Conservation (phyloP, 2,329 filamentous ascomycete genomes). For the Diaporthe sp. region DNA sequence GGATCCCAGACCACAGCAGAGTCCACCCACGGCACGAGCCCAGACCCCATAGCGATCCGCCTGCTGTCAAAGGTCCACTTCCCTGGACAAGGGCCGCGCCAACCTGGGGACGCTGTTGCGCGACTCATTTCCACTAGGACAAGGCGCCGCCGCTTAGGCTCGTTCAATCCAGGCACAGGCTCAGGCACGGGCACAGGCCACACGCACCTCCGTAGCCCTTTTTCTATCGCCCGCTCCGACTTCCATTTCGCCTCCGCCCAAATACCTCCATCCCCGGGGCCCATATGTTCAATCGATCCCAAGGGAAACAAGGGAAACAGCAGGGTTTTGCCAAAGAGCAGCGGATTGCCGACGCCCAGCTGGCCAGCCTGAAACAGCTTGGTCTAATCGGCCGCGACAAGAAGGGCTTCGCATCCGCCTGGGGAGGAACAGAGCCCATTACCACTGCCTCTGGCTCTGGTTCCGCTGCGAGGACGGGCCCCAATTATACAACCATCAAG, state of each 20-base stretch:
- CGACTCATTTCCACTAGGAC: conserved; percentile 41
- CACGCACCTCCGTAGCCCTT: conserved; percentile 36
- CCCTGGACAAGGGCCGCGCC: conserved; percentile 37
- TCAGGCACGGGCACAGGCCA: conserved; percentile 29
- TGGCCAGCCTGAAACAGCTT: conserved; percentile 55
- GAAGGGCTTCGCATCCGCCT: conserved; percentile 45
- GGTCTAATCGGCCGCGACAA: conserved; percentile 51
- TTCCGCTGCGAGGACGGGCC: conserved; percentile 37
- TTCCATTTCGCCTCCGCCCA: conserved; percentile 38
- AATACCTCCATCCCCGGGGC: conserved; percentile 38
- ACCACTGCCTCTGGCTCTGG: conserved; percentile 32
- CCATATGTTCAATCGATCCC: conserved; percentile 64
- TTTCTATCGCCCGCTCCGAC: conserved; percentile 40
- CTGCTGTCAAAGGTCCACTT: conserved; percentile 38
- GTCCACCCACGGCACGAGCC: conserved; percentile 24
- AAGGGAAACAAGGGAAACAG: conserved; percentile 54
- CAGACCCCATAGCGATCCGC: conserved; percentile 40
- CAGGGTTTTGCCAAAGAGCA: conserved; percentile 57
- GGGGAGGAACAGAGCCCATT: conserved; percentile 45
- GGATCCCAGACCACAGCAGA: conserved; percentile 34
- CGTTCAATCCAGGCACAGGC: conserved; percentile 35
- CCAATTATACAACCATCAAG: conserved; percentile 36
- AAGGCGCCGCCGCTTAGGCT: conserved; percentile 35
- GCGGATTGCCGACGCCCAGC: conserved; percentile 53
- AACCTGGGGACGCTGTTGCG: conserved; percentile 38